phyloP scores from a whole-genome alignment of 1,284 basidiomycete species.

The Erythrobasidium hasegawianum region DNA sequence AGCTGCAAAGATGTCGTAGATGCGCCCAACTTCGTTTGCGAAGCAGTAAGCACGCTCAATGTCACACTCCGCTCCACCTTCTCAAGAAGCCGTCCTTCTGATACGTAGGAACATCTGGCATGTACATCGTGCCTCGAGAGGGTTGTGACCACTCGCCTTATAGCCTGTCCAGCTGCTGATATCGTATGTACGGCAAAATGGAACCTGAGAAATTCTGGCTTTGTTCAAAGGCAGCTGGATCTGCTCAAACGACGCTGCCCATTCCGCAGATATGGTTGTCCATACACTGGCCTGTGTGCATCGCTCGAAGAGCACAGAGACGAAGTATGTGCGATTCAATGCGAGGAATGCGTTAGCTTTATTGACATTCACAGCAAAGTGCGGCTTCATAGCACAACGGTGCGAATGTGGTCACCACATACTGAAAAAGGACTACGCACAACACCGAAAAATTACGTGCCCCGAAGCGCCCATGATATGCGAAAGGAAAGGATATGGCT shows the following conservation, averaged over 20 bases:
- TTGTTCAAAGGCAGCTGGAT: background rate
- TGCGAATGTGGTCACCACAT: background rate
- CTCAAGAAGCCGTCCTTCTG: too few relatives aligned
- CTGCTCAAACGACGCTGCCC: background rate
- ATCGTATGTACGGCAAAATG: background rate
- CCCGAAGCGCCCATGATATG: background rate
- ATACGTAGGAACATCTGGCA: background rate
- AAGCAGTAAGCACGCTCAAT: conserved; percentile 4
- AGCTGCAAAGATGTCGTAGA: background rate
- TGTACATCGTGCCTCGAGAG: background rate
- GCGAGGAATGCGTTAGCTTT: too few relatives aligned
- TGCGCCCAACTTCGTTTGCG: background rate
- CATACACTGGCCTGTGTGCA: background rate
- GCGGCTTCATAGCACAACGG: background rate
- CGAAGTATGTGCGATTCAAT: background rate
- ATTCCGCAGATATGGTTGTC: background rate
- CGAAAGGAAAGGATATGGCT: background rate
- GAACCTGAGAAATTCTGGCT: background rate
- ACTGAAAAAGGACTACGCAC: background rate
- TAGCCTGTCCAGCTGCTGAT: background rate
- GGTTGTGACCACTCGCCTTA: background rate
- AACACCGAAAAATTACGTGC: background rate
- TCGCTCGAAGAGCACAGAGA: background rate
- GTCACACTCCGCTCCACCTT: too few relatives aligned
- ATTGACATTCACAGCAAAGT: background rate